phyloP scores from a whole-genome alignment of 495 filamentous ascomycete species.

The Copromyces sp. region DNA sequence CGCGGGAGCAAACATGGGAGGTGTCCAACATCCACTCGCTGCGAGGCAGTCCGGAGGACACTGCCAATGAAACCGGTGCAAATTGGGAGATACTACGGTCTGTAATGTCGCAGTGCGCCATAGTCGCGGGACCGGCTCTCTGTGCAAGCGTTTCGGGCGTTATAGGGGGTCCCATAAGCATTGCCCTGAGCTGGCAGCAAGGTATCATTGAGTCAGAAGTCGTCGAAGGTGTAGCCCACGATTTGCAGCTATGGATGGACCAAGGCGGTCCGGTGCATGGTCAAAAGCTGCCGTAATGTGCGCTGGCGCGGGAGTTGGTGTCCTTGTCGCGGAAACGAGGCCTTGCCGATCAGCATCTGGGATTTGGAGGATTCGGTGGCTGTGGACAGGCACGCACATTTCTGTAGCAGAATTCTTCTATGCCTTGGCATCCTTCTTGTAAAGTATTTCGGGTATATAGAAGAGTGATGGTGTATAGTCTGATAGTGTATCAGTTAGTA shows the following conservation, averaged over 20 bases:
- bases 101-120: conserved; percentile 25
- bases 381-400: neutral
- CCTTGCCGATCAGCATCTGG: neutral
- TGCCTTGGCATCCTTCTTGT: neutral
- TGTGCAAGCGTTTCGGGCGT: conserved; percentile 22
- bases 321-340: neutral
- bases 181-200: conserved; percentile 25
- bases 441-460: neutral
- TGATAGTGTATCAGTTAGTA: no score
- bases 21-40: conserved; percentile 26
- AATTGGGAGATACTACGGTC: conserved; percentile 22
- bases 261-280: neutral
- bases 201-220: conserved; percentile 16
- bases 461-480: neutral
- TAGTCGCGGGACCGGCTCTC: conserved; percentile 20
- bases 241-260: conserved; percentile 21
- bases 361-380: neutral
- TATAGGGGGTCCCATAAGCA: conserved; percentile 12
- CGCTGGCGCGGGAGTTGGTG: neutral
- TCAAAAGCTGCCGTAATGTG: neutral
- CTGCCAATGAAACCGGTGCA: neutral
- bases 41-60: conserved; percentile 6
- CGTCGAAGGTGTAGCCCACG: conserved; percentile 17
- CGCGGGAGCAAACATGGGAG: conserved; percentile 17
- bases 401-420: neutral